These are phyloP conservation scores for Arachis stenosperma DNA, from an alignment of 306 rosid genomes.

Conservation along the genomic window DNA sequence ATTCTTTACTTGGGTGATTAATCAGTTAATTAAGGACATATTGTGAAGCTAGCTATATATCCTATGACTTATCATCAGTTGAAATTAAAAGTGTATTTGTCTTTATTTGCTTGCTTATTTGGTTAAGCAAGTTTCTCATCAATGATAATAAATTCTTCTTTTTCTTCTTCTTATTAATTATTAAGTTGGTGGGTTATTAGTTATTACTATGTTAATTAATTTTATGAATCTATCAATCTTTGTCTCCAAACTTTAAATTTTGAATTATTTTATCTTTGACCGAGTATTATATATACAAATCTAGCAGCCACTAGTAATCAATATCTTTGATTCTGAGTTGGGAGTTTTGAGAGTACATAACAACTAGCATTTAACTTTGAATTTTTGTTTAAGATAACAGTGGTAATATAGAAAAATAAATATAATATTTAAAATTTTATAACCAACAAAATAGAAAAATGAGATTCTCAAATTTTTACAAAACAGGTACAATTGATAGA, in stretches of 20 bases:
- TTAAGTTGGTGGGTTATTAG: too few relatives aligned
- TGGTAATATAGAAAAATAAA: too few relatives aligned
- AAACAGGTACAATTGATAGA: too few relatives aligned
- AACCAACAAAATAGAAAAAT: too few relatives aligned
- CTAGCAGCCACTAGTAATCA: not conserved
- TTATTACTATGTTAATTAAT: too few relatives aligned
- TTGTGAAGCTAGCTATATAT: conserved; percentile 35
- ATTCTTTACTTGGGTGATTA: conserved; percentile 42
- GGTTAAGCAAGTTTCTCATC: conserved; percentile 56
- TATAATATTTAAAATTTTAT: too few relatives aligned
- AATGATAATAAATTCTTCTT: not conserved
- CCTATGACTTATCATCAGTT: not conserved
- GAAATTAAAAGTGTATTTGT: conserved; percentile 14
- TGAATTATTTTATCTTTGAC: not conserved
- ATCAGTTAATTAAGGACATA: conserved; percentile 24
- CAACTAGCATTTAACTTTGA: conserved; percentile 21
- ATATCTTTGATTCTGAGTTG: conserved; percentile 34
- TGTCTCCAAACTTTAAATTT: conserved; percentile 13
- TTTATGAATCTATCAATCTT: not conserved
- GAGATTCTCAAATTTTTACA: too few relatives aligned
- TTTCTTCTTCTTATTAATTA: too few relatives aligned
- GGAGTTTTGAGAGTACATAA: conserved; percentile 19
- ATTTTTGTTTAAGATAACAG: too few relatives aligned
- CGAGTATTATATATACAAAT: too few relatives aligned
- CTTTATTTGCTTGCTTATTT: conserved; percentile 71